These are phyloP conservation scores for Claviceps cyperi DNA, from an alignment of 2,329 filamentous ascomycete genomes.

Conservation along the genomic window DNA sequence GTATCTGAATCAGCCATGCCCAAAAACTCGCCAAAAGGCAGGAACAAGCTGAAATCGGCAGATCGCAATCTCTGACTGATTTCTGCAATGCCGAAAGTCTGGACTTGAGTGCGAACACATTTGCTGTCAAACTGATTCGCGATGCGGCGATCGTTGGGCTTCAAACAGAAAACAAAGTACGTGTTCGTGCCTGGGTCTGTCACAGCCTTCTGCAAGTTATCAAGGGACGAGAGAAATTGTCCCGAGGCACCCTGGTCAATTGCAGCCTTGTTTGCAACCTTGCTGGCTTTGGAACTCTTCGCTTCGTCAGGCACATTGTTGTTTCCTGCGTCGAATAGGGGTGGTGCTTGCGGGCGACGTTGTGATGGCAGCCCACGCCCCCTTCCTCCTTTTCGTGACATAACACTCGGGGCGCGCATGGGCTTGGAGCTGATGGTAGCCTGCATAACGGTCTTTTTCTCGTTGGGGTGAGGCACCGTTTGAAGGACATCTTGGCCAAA, in stretches of 20 bases:
- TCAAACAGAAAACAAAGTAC: constrained; percentile 94
- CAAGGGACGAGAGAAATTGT: constrained; percentile 78
- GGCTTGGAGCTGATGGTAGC: constrained; percentile 94
- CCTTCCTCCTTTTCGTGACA: constrained; percentile 55
- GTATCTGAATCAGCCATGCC: constrained; percentile 74
- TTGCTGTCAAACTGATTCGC: constrained; percentile 99
- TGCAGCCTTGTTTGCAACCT: constrained; percentile 13
- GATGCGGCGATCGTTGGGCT: constrained; percentile 92
- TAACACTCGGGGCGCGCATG: constrained; percentile 81
- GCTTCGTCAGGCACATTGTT: constrained; percentile 29
- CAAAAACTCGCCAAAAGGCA: constrained; percentile 91
- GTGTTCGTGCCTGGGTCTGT: constrained; percentile 72
- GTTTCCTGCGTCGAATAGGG: constrained; percentile 1
- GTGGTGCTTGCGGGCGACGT: constrained; percentile 26
- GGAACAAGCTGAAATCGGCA: constrained; percentile 88
- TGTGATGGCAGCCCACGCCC: constrained; percentile 20
- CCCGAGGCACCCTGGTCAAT: constrained; percentile 76
- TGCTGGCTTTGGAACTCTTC: constrained; percentile 20
- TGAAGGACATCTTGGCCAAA: constrained; percentile 94
- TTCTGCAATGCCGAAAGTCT: constrained; percentile 91
- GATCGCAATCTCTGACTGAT: constrained; percentile 87
- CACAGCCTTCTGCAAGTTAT: constrained; percentile 81
- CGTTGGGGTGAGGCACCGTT: constrained; percentile 84
- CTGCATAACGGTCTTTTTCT: constrained; percentile 83
- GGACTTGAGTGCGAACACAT: constrained; percentile 85